Evolutionary conservation across 805 yeast species (phyloP), one percentile per base, ranked within the genome.

Genomic region (Cephaloascus albidus): DNA sequence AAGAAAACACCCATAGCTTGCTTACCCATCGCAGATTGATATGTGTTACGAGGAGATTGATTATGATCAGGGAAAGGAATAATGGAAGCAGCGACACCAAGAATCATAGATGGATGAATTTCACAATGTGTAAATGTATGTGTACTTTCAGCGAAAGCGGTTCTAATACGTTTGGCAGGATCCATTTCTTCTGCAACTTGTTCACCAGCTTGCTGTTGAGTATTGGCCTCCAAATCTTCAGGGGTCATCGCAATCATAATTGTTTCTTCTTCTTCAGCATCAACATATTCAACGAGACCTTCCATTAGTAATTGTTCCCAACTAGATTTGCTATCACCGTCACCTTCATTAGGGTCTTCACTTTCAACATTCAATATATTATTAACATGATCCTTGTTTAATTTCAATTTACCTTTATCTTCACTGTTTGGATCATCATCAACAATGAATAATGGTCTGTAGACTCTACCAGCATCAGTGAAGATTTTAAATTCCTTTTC

Each of bases 31-130:
- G 98, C 98, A 59, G 96, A 89, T 70, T 93, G 98, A 64, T 93
- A 93, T 3, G 98, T 93, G 59, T 93, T 93, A 80, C 98, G 90
- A 44, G 98, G 98, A 44, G 97, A 89, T 71, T 93, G 98, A 63
- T 93, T 93, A 64, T 93, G 99, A 67, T 93, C 98, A 12, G 99
- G 99, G 85, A 93, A 93, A 16, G 99, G 99, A 73, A 93, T 93
- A 58, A 93, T 88, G 20, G 96, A 86, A 4, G 99, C 99, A 36
- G 97, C 96, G 48, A 93, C 96, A 63, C 98, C 98, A 45, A 93
- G 72, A 61, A 93, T 90, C 98, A 93, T 93, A 23, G 95, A 84
- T 16, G 98, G 98, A 65, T 93, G 98, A 57, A 93, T 89, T 66
- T 93, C 98, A 76, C 98, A 93, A 63, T 93, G 98, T 0, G 98